Base-by-base conservation (phyloP, 305 asterid species). In the Lippia alba region DNA sequence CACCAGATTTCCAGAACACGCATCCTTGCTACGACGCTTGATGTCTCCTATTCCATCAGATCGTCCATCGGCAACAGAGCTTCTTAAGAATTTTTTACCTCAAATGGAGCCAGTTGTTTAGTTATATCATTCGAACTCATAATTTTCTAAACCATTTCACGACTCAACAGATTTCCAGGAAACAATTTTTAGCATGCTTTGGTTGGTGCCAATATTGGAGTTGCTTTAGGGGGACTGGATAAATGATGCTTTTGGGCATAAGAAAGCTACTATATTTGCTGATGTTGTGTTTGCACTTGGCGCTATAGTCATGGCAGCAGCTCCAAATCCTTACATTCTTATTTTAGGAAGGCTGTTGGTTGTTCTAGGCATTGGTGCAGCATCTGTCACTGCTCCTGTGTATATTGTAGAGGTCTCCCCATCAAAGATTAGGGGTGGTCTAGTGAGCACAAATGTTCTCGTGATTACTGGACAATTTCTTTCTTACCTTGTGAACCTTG, bases 381-480 rank as follows among this genome's bases (percentile, higher is more conserved):
- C 99, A 58, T 94, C 99, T 45, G 93, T 94, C 49, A 94, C 97
- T 72, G 97, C 99, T 82, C 97, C 99, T 56, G 91, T 91, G 24
- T 94, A 94, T 75, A 94, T 94, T 61, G 96, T 97, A 12, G 99
- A 94, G 83, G 95, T 92, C 55, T 74, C 99, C 59, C 99, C 97
- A 2, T 85, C 91, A 18, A 97, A 94, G 82, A 88, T 94, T 61
- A 78, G 99, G 75, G 99, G 97, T 63, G 92, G 96, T 78, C 91
- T 94, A 74, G 99, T 94, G 49, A 89, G 96, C 88, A 94, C 99
- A 24, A 94, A 94, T 74, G 99, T 94, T 62, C 91, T 94, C 59
- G 91, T 94, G 99, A 91, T 94, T 69, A 94, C 99, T 66, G 96
- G 99, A 78, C 97, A 90, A 41, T 94, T 91, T 78, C 87, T 94